These are phyloP conservation scores for Penicillium roqueforti DNA, from an alignment of 495 filamentous ascomycete genomes.

Conservation along the genomic window DNA sequence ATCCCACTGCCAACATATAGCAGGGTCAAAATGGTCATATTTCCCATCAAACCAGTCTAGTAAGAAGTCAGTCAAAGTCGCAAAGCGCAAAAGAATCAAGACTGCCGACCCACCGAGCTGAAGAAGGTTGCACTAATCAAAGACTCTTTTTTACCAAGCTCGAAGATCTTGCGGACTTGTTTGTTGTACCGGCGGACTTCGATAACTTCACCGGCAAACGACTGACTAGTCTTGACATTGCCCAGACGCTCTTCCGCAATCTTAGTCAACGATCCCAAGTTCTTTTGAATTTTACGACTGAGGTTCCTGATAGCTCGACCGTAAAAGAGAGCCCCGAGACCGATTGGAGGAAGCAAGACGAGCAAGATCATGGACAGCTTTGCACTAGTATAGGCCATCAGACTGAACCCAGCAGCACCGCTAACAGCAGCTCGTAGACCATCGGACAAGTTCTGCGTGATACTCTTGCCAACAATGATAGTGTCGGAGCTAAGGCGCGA, in stretches of 20 bases:
- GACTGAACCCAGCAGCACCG: conserved; percentile 76
- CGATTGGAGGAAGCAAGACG: conserved; percentile 86
- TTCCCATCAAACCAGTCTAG: conserved; percentile 80
- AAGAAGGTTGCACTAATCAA: conserved; percentile 90
- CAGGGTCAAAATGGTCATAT: conserved; percentile 91
- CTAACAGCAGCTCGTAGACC: conserved; percentile 84
- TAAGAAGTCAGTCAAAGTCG: conserved; percentile 15
- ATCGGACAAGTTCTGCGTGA: conserved; percentile 96
- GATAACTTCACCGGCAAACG: conserved; percentile 86
- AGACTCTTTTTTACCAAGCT: conserved; percentile 78
- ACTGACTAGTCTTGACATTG: conserved; percentile 92
- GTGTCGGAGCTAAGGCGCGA: conserved; percentile 93
- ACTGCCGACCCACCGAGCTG: conserved; percentile 50
- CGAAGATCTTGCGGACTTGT: conserved; percentile 88
- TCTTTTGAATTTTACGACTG: conserved; percentile 87
- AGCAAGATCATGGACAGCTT: conserved; percentile 84
- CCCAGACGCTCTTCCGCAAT: conserved; percentile 94
- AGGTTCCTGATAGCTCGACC: conserved; percentile 81
- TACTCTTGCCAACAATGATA: conserved; percentile 95
- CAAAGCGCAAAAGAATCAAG: neutral
- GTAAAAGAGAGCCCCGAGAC: conserved; percentile 86
- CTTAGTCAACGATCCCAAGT: conserved; percentile 85
- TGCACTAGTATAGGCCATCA: conserved; percentile 90
- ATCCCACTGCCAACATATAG: conserved; percentile 87
- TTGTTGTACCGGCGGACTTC: conserved; percentile 88